phyloP scores from a whole-genome alignment of 176 grass and related monocot species.

The Avena insularis region DNA sequence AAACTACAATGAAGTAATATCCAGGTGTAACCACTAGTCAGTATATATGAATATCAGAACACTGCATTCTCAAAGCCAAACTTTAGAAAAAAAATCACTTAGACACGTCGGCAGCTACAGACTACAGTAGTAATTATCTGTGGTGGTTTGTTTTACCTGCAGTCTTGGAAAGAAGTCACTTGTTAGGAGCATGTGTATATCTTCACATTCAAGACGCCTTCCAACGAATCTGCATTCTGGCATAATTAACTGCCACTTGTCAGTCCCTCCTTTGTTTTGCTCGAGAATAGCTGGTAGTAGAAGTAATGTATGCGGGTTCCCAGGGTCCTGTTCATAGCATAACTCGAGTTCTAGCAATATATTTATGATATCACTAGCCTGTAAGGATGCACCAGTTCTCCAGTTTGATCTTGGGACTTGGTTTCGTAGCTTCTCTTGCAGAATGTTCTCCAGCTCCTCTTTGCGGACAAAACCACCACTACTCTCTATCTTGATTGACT shows the following conservation, averaged over 20 bases:
- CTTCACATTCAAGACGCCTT: constrained; percentile 77
- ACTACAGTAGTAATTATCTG: neutral
- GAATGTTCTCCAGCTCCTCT: constrained; percentile 74
- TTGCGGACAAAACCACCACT: constrained; percentile 74
- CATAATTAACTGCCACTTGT: constrained; percentile 60
- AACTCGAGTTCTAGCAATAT: constrained; percentile 80
- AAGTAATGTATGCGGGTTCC: constrained; percentile 72
- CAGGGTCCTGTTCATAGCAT: constrained; percentile 88
- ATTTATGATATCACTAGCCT: constrained; percentile 75
- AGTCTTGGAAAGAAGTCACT: constrained; percentile 82
- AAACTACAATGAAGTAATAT: constrained; percentile 4
- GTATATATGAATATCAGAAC: constrained; percentile 10
- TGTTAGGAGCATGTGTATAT: constrained; percentile 74
- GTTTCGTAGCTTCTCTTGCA: constrained; percentile 55
- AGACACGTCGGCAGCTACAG: neutral
- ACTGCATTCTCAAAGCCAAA: neutral
- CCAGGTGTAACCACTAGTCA: neutral
- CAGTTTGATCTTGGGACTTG: constrained; percentile 55
- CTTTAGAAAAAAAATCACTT: neutral
- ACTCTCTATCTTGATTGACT: constrained; percentile 61
- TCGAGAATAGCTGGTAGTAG: constrained; percentile 77
- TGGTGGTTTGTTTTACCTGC: constrained; percentile 57
- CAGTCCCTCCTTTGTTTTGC: constrained; percentile 51
- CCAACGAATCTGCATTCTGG: constrained; percentile 69
- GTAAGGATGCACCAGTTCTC: constrained; percentile 56